Conservation (phyloP, 2,329 filamentous ascomycete genomes). For the Pseudomassariella vexata region DNA sequence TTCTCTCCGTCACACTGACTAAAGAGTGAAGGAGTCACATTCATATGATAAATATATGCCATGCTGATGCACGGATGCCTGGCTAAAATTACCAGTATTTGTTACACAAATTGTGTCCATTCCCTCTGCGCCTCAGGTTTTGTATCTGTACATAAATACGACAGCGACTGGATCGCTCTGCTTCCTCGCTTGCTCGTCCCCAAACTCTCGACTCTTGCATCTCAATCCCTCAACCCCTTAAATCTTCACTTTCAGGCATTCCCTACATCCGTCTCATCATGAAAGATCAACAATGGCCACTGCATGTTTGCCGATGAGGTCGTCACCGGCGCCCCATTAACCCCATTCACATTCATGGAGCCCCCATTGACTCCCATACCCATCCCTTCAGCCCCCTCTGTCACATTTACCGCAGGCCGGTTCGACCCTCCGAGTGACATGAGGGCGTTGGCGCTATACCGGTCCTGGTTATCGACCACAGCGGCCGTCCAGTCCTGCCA, state of each 20-base stretch:
- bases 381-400: conserved; percentile 12
- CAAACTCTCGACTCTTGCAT: too few relatives aligned
- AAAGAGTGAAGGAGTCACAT: too few relatives aligned
- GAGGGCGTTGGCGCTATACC: conserved; percentile 43
- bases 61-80: too few relatives aligned
- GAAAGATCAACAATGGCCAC: conserved; percentile 25
- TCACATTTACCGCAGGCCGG: conserved; percentile 9
- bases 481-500: conserved; percentile 52
- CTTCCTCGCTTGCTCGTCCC: too few relatives aligned
- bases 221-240: too few relatives aligned
- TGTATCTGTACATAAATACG: too few relatives aligned
- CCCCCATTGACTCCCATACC: conserved; percentile 12
- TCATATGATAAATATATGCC: too few relatives aligned
- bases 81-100: too few relatives aligned
- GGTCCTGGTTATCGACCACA: conserved; percentile 42
- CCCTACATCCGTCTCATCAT: conserved; percentile 19
- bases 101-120: too few relatives aligned
- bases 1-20: too few relatives aligned
- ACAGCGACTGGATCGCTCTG: too few relatives aligned
- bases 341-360: conserved; percentile 7
- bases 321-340: conserved; percentile 16
- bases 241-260: conserved; percentile 19
- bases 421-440: conserved; percentile 34
- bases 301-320: conserved; percentile 21
- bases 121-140: too few relatives aligned